Evolutionary conservation across 805 yeast species (phyloP), one percentile per base, ranked within the genome.

Genomic region (Saturnispora sanitii): DNA sequence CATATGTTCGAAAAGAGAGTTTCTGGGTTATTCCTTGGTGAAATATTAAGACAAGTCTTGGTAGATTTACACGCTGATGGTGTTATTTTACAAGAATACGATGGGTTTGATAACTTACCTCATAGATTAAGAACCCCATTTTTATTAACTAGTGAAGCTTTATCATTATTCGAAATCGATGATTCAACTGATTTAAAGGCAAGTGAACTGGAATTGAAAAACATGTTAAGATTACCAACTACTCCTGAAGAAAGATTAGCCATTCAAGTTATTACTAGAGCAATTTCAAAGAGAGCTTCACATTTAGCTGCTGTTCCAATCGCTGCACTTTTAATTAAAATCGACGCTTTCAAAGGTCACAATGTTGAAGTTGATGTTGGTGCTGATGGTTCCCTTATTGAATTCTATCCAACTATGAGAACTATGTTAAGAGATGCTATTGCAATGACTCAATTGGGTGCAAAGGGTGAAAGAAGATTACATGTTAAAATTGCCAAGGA

Each of bases 1-100:
- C 96, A 92, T 60, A 73, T 88, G 68, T 92, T 87, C 64, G 96
- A 88, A 62, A 88, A 88, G 58, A 75, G 96, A 55, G 82, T 88
- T 39, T 74, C 85, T 48, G 96, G 96, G 41, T 82, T 87, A 94
- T 88, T 82, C 54, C 62, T 88, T 52, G 97, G 98, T 45, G 98
- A 90, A 61, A 68, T 92, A 35, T 67, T 87, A 45, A 73, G 98
- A 57, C 77, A 77, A 40, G 68, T 79, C 12, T 60, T 90, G 36
- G 66, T 79, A 38, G 95, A 87, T 46, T 69, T 85, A 44, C 76
- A 77, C 55, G 58, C 68, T 8, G 62, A 70, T 47, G 75, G 75
- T 6, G 65, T 76, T 27, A 57, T 90, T 9, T 77, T 88, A 53
- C 60, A 57, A 6, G 81, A 77, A 42, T 77, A 64, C 61, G 56